These are phyloP conservation scores for Cornus controversa DNA, from an alignment of 148 eudicot species.

Conservation along the genomic window DNA sequence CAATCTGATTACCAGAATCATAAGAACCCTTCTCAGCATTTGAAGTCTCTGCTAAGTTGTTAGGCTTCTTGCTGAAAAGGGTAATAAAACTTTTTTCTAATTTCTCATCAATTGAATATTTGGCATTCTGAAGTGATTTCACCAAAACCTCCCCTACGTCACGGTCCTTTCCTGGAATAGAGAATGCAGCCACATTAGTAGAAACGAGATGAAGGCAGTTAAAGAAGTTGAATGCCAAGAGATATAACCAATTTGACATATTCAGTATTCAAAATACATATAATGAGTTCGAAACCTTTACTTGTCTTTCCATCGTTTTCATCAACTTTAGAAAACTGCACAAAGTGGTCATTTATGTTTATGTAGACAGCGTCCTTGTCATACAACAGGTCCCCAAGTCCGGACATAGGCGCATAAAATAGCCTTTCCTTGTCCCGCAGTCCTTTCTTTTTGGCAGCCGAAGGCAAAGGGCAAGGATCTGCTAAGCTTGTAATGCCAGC, in stretches of 20 bases:
- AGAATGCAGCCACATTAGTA: not conserved
- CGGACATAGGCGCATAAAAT: constrained; percentile 98
- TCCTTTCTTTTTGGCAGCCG: constrained; percentile 97
- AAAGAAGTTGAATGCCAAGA: not conserved
- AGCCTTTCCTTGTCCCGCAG: constrained; percentile 92
- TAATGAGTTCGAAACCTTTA: constrained; percentile 40
- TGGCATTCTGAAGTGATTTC: constrained; percentile 72
- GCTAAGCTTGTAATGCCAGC: constrained; percentile 69
- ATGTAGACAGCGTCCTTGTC: constrained; percentile 95
- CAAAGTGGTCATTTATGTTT: constrained; percentile 82
- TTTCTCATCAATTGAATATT: constrained; percentile 72
- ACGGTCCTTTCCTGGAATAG: constrained; percentile 44
- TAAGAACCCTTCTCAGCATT: constrained; percentile 25
- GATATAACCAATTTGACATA: not conserved
- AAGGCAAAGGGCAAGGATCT: constrained; percentile 97
- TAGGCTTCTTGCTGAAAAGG: constrained; percentile 47
- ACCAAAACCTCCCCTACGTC: constrained; percentile 86
- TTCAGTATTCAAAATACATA: not conserved
- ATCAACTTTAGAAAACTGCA: constrained; percentile 79
- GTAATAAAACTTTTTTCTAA: constrained; percentile 65
- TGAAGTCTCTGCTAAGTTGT: constrained; percentile 18
- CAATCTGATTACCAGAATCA: constrained; percentile 20
- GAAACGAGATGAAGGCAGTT: not conserved
- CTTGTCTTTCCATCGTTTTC: constrained; percentile 35
- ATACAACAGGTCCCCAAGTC: constrained; percentile 84